Evolutionary conservation across 306 rosid species (phyloP).

Genomic region (Sophora flavescens): DNA sequence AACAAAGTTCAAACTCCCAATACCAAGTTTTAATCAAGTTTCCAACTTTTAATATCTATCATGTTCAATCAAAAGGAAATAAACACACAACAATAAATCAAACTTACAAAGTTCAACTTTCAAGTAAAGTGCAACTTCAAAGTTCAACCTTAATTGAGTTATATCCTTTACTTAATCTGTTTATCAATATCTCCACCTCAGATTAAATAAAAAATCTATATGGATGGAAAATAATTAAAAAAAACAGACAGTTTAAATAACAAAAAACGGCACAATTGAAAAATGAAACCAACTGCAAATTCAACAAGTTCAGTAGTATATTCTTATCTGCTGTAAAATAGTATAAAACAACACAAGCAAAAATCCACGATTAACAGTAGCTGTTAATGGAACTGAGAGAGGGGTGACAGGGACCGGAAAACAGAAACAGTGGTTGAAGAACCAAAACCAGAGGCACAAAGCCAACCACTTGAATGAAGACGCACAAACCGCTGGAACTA

Average conservation of each 20-base stretch:
- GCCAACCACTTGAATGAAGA: neutral
- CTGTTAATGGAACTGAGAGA: neutral
- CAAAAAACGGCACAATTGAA: neutral
- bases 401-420: neutral
- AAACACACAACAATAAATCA: neutral
- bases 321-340: neutral
- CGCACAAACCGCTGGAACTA: too few relatives aligned
- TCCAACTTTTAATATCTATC: neutral
- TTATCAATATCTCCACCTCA: too few relatives aligned
- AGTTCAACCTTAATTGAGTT: neutral
- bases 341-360: neutral
- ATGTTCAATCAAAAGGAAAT: neutral
- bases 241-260: neutral
- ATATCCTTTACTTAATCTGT: too few relatives aligned
- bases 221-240: neutral
- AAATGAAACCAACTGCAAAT: conserved; percentile 2
- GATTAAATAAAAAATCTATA: too few relatives aligned
- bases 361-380: neutral
- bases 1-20: neutral
- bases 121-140: neutral
- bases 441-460: neutral
- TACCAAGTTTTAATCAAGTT: neutral
- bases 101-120: neutral
- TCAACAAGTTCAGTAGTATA: conserved; percentile 10
- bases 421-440: neutral